Conservation (phyloP, 2,329 filamentous ascomycete species). For the Colletotrichum phormii region DNA sequence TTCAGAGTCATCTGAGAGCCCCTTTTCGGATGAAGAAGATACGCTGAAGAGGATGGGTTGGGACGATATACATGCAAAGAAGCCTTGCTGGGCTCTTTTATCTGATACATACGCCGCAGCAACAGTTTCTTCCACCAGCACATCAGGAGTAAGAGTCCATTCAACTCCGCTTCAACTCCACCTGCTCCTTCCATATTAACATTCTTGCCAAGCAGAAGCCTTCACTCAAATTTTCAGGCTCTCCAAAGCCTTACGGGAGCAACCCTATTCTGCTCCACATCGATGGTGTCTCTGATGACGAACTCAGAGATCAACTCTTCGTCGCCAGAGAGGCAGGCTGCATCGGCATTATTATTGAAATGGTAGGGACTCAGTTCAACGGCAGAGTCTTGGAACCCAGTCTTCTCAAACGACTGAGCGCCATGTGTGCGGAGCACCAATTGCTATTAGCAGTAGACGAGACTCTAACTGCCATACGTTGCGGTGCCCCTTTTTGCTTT, state of each 20-base stretch:
- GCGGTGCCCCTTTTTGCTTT: conserved; percentile 44
- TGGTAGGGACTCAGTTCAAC: conserved; percentile 41
- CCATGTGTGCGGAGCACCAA: conserved; percentile 35
- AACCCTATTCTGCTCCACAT: conserved; percentile 38
- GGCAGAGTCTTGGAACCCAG: conserved; percentile 38
- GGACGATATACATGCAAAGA: conserved; percentile 38
- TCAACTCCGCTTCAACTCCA: too few species aligned
- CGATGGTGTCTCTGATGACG: conserved; percentile 34
- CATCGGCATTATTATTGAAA: conserved; percentile 41
- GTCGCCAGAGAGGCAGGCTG: conserved; percentile 39
- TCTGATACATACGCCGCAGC: conserved; percentile 41
- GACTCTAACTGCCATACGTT: conserved; percentile 41
- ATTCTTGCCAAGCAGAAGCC: background rate
- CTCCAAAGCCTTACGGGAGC: conserved; percentile 25
- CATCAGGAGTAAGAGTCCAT: conserved; percentile 31
- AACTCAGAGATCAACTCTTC: conserved; percentile 36
- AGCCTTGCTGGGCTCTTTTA: conserved; percentile 39
- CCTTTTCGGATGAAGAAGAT: conserved; percentile 35
- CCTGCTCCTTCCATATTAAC: background rate
- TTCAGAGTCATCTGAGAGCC: conserved; percentile 35
- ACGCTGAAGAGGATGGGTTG: conserved; percentile 38
- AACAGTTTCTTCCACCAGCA: conserved; percentile 28
- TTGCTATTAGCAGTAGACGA: conserved; percentile 41
- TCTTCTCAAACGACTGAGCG: conserved; percentile 33
- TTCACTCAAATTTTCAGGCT: background rate